These are phyloP conservation scores for Colletotrichum gloeosporioides DNA, from an alignment of 2,329 filamentous ascomycete species.

Conservation along the genomic window DNA sequence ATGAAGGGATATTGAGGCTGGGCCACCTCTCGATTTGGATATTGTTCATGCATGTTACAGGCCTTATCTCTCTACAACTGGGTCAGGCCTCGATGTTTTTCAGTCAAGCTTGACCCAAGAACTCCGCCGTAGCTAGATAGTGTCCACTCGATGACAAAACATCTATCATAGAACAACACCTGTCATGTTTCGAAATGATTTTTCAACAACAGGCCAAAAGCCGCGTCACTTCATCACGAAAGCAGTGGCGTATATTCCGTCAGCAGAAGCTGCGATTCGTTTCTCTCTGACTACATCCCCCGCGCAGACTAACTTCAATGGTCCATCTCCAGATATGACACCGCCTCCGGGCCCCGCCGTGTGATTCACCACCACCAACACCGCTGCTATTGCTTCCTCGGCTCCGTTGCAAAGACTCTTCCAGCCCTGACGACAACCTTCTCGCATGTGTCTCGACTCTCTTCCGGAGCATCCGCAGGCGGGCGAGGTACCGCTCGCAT, in stretches of 20 bases:
- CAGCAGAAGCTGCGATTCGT: not conserved
- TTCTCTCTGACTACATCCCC: not conserved
- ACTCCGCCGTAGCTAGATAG: not conserved
- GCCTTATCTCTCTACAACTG: not conserved
- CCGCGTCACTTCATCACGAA: not conserved
- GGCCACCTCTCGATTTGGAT: not conserved
- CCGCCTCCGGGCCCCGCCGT: not conserved
- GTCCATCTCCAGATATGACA: not conserved
- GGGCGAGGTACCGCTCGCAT: not conserved
- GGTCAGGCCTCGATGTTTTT: not conserved
- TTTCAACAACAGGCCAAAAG: not conserved
- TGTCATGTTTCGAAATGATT: not conserved
- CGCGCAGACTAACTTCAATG: not conserved
- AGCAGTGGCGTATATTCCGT: not conserved
- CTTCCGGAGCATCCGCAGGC: not conserved
- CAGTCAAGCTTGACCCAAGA: not conserved
- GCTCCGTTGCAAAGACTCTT: not conserved
- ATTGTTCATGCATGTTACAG: not conserved
- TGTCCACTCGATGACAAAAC: not conserved
- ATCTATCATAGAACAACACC: not conserved
- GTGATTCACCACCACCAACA: not conserved
- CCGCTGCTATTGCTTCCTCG: not conserved
- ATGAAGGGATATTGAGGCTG: not conserved
- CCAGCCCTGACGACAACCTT: not conserved
- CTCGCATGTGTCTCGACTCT: not conserved